These are phyloP conservation scores for Xerophyta viscosa DNA, from an alignment of 106 monocot genomes.

Conservation along the genomic window DNA sequence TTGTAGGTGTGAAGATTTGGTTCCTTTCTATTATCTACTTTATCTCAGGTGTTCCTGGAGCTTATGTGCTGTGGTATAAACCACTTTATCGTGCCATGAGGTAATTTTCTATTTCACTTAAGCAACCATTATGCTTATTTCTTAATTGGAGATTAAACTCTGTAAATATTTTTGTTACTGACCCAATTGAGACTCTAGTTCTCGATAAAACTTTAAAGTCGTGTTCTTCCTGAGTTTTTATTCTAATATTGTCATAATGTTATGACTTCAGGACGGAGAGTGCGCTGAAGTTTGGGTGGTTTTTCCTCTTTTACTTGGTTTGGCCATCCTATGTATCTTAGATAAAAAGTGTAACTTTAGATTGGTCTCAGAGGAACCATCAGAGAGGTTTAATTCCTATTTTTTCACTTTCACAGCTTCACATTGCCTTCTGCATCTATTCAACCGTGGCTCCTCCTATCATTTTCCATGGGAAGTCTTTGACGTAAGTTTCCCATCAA, in stretches of 20 bases:
- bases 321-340: background rate
- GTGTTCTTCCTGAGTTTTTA: background rate
- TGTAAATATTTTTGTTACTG: background rate
- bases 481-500: conserved; percentile 24
- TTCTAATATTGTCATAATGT: background rate
- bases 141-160: no score
- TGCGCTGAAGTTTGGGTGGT: conserved; percentile 64
- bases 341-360: background rate
- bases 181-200: background rate
- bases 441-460: conserved; percentile 34
- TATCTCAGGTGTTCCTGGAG: conserved; percentile 54
- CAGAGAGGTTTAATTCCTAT: background rate
- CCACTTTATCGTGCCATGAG: conserved; percentile 74
- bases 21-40: conserved; percentile 71
- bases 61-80: conserved; percentile 66
- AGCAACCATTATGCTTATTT: background rate
- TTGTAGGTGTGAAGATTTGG: conserved; percentile 54
- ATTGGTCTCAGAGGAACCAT: background rate
- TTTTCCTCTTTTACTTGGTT: conserved; percentile 56
- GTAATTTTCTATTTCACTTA: conserved; percentile 8
- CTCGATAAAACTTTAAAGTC: background rate
- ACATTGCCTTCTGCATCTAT: conserved; percentile 25
- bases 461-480: conserved; percentile 28
- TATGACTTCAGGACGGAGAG: conserved; percentile 51
- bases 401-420: conserved; percentile 10